These are phyloP conservation scores for Helotiales sp. DNA, from an alignment of 2,329 filamentous ascomycete genomes.

Conservation along the genomic window DNA sequence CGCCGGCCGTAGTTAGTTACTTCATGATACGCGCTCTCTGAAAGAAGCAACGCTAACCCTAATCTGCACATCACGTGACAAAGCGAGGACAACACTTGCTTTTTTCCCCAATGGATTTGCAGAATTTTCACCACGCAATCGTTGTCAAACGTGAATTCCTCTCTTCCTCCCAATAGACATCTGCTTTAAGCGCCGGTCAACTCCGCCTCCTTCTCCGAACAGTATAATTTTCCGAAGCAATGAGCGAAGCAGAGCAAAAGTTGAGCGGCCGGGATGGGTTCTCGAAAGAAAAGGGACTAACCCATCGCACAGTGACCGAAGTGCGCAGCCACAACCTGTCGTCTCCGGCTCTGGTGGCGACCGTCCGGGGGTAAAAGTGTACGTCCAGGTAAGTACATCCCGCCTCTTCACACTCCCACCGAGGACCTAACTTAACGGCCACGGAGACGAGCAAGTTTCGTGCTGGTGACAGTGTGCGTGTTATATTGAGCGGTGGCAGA, in stretches of 20 bases:
- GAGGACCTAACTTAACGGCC: background rate
- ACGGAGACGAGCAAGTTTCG: background rate
- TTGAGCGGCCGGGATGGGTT: background rate
- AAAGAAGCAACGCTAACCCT: background rate
- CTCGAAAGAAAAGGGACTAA: background rate
- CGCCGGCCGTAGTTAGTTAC: background rate
- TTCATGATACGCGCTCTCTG: background rate
- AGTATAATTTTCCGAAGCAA: background rate
- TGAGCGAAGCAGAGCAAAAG: background rate
- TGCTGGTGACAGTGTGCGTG: background rate
- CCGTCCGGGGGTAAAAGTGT: background rate
- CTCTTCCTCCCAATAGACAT: background rate
- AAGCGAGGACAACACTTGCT: background rate
- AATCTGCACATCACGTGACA: background rate
- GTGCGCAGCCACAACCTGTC: background rate
- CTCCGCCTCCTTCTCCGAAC: background rate
- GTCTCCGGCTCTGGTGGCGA: background rate
- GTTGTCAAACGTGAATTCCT: background rate
- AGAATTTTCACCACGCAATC: background rate
- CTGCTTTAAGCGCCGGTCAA: background rate
- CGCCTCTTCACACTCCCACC: background rate
- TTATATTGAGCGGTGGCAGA: background rate
- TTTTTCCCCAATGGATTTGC: background rate
- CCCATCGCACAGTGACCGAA: background rate
- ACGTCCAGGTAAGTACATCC: background rate